A percentile compares a stretch with the other conserved stretches of the same genome.
These are phyloP conservation scores for Amanita molliuscula DNA, from an alignment of 768 basidiomycete genomes.

Conservation along the genomic window DNA sequence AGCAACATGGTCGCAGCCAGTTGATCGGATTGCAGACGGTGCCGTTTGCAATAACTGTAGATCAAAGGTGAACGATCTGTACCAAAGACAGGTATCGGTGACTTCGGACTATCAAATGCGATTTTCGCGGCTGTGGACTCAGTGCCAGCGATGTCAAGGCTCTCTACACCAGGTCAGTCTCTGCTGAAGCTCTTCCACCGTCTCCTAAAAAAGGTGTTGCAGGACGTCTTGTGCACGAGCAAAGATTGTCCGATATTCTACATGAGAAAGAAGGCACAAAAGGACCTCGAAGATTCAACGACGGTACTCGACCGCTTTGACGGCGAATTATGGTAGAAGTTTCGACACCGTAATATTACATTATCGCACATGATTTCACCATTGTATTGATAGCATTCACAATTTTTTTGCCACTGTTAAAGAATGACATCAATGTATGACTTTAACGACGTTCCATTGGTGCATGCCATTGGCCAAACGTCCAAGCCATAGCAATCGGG, in stretches of 20 bases:
- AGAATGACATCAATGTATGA: too few species aligned
- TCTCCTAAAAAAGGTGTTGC: not conserved
- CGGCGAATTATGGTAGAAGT: conserved; percentile 34
- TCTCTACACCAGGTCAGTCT: conserved; percentile 79
- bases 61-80: conserved; percentile 77
- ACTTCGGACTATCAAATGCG: conserved; percentile 81
- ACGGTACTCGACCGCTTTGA: conserved; percentile 79
- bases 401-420: too few species aligned
- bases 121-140: conserved; percentile 91
- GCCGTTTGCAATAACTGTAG: conserved; percentile 94
- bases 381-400: not conserved
- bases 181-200: not conserved
- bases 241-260: conserved; percentile 99
- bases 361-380: not conserved
- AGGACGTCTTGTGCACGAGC: conserved; percentile 95
- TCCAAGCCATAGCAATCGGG: too few species aligned
- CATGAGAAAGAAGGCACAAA: conserved; percentile 96
- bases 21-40: conserved; percentile 41
- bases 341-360: not conserved
- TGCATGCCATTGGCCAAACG: too few species aligned
- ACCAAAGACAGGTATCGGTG: conserved; percentile 75
- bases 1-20: not conserved
- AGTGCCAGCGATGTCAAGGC: conserved; percentile 97
- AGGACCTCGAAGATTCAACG: conserved; percentile 87
- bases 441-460: too few species aligned